Conservation (phyloP, 2,329 filamentous ascomycete species). For the Trichothecium sympodiale region DNA sequence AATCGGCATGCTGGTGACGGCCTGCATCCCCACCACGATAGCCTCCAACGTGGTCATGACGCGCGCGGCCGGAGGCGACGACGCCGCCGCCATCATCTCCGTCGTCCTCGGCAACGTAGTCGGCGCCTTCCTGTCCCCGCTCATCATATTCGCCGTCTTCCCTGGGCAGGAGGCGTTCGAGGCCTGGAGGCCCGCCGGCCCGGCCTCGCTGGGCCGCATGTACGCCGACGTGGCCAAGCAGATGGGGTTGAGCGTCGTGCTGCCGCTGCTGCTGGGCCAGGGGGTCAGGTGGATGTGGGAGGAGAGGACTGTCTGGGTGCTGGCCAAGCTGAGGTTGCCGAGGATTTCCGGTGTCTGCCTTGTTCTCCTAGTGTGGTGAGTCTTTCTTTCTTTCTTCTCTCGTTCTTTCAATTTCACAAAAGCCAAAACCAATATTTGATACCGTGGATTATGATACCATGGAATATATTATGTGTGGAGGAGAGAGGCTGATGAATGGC, state of each 20-base stretch:
- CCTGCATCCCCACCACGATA: slow-evolving; percentile 63
- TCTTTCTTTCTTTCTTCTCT: slow-evolving; percentile 16
- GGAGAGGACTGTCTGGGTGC: slow-evolving; percentile 38
- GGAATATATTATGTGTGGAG: too few species aligned
- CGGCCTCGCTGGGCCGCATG: slow-evolving; percentile 44
- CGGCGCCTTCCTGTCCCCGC: slow-evolving; percentile 56
- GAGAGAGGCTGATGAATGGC: too few species aligned
- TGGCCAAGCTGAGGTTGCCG: slow-evolving; percentile 41
- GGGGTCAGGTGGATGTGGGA: slow-evolving; percentile 38
- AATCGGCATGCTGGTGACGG: slow-evolving; percentile 54
- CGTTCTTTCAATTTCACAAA: slow-evolving; percentile 16
- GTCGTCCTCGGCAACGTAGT: slow-evolving; percentile 60
- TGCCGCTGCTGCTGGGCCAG: slow-evolving; percentile 55
- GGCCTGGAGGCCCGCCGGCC: slow-evolving; percentile 40
- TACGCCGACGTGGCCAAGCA: slow-evolving; percentile 59
- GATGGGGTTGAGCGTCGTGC: slow-evolving; percentile 53
- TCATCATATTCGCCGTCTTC: slow-evolving; percentile 51
- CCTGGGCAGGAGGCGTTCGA: slow-evolving; percentile 31
- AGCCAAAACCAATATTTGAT: too few species aligned
- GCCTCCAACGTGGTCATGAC: slow-evolving; percentile 68
- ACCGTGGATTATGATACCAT: too few species aligned
- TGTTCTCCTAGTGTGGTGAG: slow-evolving; percentile 37
- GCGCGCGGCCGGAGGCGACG: slow-evolving; percentile 48
- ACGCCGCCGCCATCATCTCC: slow-evolving; percentile 54
- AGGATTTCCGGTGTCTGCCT: slow-evolving; percentile 37